These are phyloP conservation scores for Yamadazyma membranifaciens DNA, from an alignment of 1,139 yeast species.

Conservation along the genomic window DNA sequence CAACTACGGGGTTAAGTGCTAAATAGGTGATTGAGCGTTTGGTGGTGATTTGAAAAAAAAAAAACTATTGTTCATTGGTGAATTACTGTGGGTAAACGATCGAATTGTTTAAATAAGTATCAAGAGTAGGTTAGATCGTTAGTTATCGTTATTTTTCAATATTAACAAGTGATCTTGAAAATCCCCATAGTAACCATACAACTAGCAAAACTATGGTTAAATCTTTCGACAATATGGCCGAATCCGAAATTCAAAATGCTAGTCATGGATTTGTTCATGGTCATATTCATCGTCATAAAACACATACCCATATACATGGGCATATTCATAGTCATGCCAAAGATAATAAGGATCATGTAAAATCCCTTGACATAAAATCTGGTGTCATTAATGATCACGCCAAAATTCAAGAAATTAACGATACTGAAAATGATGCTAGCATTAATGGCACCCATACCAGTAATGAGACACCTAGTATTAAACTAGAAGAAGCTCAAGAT, in stretches of 20 bases:
- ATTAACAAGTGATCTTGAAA: too few species aligned
- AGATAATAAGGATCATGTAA: neutral
- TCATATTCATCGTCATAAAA: slow-evolving; percentile 62
- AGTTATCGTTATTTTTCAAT: too few species aligned
- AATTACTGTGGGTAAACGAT: too few species aligned
- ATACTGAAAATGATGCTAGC: neutral
- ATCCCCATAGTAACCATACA: too few species aligned
- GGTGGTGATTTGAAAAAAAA: too few species aligned
- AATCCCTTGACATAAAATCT: neutral
- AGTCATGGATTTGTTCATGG: slow-evolving; percentile 65
- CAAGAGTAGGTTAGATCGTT: too few species aligned
- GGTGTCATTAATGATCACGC: neutral
- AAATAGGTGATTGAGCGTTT: too few species aligned
- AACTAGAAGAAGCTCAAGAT: too few species aligned
- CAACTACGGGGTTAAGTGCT: too few species aligned
- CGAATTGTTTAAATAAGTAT: too few species aligned
- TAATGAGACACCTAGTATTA: too few species aligned
- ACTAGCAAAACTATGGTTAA: neutral
- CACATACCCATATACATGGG: slow-evolving; percentile 67
- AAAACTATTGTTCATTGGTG: too few species aligned
- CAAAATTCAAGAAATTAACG: slow-evolving; percentile 1
- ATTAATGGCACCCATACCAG: neutral
- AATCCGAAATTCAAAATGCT: slow-evolving; percentile 8
- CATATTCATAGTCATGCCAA: slow-evolving; percentile 56
- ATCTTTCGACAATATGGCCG: slow-evolving; percentile 1